phyloP scores from a whole-genome alignment of 352 stramenopile species.

The Phytophthora foliorum region DNA sequence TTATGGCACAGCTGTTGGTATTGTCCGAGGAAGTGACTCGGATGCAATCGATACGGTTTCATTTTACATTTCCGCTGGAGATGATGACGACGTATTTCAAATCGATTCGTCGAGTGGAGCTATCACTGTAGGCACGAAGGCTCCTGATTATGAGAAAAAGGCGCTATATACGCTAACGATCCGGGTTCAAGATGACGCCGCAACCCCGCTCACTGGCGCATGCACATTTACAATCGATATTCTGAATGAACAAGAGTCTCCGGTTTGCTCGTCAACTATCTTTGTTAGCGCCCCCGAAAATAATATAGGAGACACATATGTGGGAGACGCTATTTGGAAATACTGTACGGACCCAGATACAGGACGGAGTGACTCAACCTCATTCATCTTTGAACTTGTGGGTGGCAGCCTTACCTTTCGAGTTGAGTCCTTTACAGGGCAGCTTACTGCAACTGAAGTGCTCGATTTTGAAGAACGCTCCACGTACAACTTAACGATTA shows the following conservation, averaged over 20 bases:
- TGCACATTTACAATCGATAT: constrained; percentile 52
- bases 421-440: constrained; percentile 15
- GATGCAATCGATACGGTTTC: constrained; percentile 47
- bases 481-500: constrained; percentile 23
- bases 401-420: constrained; percentile 8
- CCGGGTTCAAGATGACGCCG: constrained; percentile 57
- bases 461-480: constrained; percentile 30
- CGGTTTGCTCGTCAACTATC: constrained; percentile 11
- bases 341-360: constrained; percentile 59
- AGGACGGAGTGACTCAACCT: constrained; percentile 16
- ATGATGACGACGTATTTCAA: constrained; percentile 53
- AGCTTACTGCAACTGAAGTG: constrained; percentile 11
- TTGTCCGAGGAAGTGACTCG: constrained; percentile 47
- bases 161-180: constrained; percentile 47
- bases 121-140: constrained; percentile 48
- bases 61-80: constrained; percentile 47
- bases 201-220: constrained; percentile 35
- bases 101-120: constrained; percentile 56
- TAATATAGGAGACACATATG: constrained; percentile 33
- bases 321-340: constrained; percentile 50
- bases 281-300: constrained; percentile 30
- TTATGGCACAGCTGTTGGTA: constrained; percentile 34
- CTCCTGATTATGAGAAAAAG: constrained; percentile 57
- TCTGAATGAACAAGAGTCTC: constrained; percentile 49
- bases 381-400: constrained; percentile 57